Evolutionary conservation across 257 asterid species (phyloP).

Genomic region (Cinchona pubescens): DNA sequence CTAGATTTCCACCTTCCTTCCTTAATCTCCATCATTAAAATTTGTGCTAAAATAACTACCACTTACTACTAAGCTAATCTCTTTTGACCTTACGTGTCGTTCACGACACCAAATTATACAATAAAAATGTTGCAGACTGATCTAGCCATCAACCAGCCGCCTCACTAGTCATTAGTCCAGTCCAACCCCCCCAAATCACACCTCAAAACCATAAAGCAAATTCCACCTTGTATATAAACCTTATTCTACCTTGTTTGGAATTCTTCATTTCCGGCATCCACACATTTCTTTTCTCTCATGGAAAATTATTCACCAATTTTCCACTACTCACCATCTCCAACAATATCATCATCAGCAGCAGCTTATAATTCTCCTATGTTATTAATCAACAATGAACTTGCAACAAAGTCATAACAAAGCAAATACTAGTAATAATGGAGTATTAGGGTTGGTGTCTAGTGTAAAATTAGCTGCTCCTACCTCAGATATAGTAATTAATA

Average conservation of each 20-base stretch:
- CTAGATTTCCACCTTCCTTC: background rate
- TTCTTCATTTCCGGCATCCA: background rate
- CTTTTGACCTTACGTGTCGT: conserved; percentile 43
- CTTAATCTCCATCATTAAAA: background rate
- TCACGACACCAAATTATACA: conserved; percentile 31
- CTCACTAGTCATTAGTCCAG: conserved; percentile 20
- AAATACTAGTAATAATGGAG: conserved; percentile 16
- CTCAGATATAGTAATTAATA: conserved; percentile 22
- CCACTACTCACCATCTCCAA: conserved; percentile 29
- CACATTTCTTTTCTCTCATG: conserved; percentile 20
- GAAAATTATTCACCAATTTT: conserved; percentile 32
- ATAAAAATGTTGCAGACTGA: background rate
- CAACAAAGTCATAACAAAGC: background rate
- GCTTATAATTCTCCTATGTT: conserved; percentile 9
- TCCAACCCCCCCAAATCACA: conserved; percentile 3
- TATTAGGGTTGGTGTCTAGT: conserved; percentile 16
- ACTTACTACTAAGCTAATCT: background rate
- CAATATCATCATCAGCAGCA: background rate
- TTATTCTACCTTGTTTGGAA: conserved; percentile 15
- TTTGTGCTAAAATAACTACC: conserved; percentile 10
- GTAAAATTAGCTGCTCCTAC: conserved; percentile 20
- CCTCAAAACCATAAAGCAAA: background rate
- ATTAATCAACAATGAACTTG: background rate
- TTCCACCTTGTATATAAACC: background rate
- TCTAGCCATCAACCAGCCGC: conserved; percentile 40